Evolutionary conservation across 2,329 filamentous ascomycete species (phyloP), one percentile per base, ranked within the genome.

Genomic region (Aspergillus sp.): DNA sequence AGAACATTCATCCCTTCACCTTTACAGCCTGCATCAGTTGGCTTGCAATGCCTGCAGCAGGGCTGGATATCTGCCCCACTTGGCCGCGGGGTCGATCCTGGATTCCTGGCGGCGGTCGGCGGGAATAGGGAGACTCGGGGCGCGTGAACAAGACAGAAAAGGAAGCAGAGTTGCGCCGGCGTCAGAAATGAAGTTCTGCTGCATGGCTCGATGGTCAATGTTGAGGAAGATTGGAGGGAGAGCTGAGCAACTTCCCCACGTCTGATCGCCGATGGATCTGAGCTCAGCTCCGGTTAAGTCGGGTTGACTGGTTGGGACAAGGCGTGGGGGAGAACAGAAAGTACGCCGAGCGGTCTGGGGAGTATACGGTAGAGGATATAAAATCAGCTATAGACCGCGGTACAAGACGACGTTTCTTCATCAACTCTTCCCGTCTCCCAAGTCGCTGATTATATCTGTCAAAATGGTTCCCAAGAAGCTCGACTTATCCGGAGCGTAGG

Each of bases 261-360:
- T 52, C 11, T 45, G 40, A 41, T 31, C 48, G 12, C 23, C 17
- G 11, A 24, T 19, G 27, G 9, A 45, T 52, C 40, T 45, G 27
- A 37, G 40, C 39, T 45, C 49, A 24, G 23, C 17, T 31, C 33
- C 31, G 27, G 6, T 15, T 21, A 19, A n/a, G 11, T 31, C 33
- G 17, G 27, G 7, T 15, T 21, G 33, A n/a, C 31, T 35, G 47
- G 47, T 50, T 23, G 47, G 31, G 43, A 45, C 47, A 14, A 35
- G 15, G 35, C 35, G 17, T 45, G 24, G 24, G 19, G 24, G 24
- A 40, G 33, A 27, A 19, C 40, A 19, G 27, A 52, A 52, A 37
- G 48, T 41, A 37, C 40, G n/a, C 17, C 5, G 39, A 52, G 50
- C 50, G 50, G 50, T 52, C 50, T 46, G n/a, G 44, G 15, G 27